Base-by-base conservation (phyloP, 2,329 filamentous ascomycete species). In the Epichloe sp. region DNA sequence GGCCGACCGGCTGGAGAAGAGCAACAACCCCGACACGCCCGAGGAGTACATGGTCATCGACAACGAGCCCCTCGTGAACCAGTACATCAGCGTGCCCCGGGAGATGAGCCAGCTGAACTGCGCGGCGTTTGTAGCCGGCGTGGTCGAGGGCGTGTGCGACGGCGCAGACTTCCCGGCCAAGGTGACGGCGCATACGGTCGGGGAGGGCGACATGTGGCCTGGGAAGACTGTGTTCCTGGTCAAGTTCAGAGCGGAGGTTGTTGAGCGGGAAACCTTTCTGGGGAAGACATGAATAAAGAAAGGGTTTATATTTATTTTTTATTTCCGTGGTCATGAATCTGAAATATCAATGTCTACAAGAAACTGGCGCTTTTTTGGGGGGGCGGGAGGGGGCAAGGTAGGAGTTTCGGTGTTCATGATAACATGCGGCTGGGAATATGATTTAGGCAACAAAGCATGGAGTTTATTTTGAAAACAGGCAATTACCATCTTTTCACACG, bases 31-130 rank as follows among this genome's bases (percentile, higher is more conserved):
- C 8, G 80, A 83, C 49, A 91, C 89, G 49, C 84, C 88, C 8
- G 88, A 93, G 60, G 91, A 97, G 73, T 98, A 97, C 75, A 97
- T 98, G 91, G 93, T 98, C 61, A 88, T 90, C 61, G 93, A 98
- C 71, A 97, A 98, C 70, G 93, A 97, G 66, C 93, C 93, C 93
- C 76, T 97, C 48, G 91, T 97, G 40, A 97, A 96, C 69, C 84
- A 85, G 55, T 97, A 93, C 71, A 86, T 98, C 63, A 88, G 83
- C 60, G 85, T 97, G 49, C 93, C 93, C 15, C 85, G 85, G 62
- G 93, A 98, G 70, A 95, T 98, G 87, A 89, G 80, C 69, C 87
- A 93, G 77, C 76, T 98, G 62, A 97, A 96, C 68, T 96, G 91
- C 68, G 93, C 91, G 17, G 93, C 93, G 10, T 98, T 87, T 64